Evolutionary conservation across 1,284 basidiomycete species (phyloP), one percentile per base, ranked within the genome.

Genomic region (Ustilago hordei): DNA sequence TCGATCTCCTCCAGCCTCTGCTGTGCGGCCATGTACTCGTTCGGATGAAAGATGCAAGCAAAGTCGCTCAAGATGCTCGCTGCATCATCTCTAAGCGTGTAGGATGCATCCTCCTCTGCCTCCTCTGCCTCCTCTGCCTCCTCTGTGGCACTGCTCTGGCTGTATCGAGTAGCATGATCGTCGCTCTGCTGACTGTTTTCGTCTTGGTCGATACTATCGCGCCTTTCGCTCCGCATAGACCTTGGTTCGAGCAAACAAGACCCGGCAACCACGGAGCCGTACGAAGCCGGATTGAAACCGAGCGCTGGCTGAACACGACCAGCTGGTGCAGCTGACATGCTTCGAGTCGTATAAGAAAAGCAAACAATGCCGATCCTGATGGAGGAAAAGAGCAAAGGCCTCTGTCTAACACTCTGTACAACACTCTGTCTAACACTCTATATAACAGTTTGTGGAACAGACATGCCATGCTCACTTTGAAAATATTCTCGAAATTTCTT

Each of bases 1-100:
- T 65, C 72, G 12, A 55, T 15, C 13, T 74, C 63, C 1, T 63
- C 70, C 32, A 74, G 64, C 36, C 72, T 60, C 34, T 71, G 61
- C 23, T 77, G 78, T 9, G 69, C 74, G 9, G 55, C 41, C 13
- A 76, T 55, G 45, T 76, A 76, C 54, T 71, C 74, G 62, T 76
- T 76, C 13, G 74, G 74, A 32, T 76, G 74, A 36, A 76, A 76
- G 36, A 76, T 76, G 32, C 65, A 72, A 45, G 65, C 74, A 65
- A 76, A 62, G 48, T 76, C 74, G 60, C 69, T 72, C 34, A 76
- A 50, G 12, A 70, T 62, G 64, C 73, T 75, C 13, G 62, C 32
- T 19, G 47, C 65, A 55, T 74, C 69, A 12, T 56, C 64, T 11
- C 55, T 35, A 45, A 55, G 34, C 3, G 56, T 55, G 47, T 56